These are phyloP conservation scores for Saposhnikovia divaricata DNA, from an alignment of 129 eudicot genomes.

Conservation along the genomic window DNA sequence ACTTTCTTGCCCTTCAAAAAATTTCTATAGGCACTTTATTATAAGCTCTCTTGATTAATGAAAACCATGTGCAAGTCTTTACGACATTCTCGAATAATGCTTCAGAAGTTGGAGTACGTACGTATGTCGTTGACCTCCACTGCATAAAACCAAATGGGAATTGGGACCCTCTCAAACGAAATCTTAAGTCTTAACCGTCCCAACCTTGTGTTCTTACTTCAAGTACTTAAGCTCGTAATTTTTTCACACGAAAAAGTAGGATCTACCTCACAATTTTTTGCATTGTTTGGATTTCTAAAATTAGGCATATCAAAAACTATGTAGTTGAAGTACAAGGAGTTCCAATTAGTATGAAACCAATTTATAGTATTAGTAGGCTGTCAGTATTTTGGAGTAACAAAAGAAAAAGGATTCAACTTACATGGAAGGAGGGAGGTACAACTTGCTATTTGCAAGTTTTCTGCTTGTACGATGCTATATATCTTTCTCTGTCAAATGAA, in stretches of 20 bases:
- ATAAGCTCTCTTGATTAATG: too few species aligned
- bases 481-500: not conserved
- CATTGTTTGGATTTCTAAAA: too few species aligned
- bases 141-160: not conserved
- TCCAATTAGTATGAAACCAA: too few species aligned
- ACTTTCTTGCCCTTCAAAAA: too few species aligned
- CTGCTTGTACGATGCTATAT: not conserved
- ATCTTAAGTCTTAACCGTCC: not conserved
- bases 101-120: too few species aligned
- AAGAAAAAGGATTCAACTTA: not conserved
- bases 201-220: not conserved
- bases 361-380: not conserved
- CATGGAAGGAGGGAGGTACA: not conserved
- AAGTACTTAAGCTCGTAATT: not conserved
- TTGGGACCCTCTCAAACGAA: too few species aligned
- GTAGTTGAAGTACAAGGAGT: too few species aligned
- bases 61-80: too few species aligned
- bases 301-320: too few species aligned
- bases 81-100: too few species aligned
- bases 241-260: not conserved
- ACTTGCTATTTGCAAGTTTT: not conserved
- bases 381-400: not conserved
- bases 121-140: not conserved
- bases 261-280: not conserved
- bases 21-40: too few species aligned